Base-by-base conservation (phyloP, 73 alveolate species). In the Loxodes magnus region DNA sequence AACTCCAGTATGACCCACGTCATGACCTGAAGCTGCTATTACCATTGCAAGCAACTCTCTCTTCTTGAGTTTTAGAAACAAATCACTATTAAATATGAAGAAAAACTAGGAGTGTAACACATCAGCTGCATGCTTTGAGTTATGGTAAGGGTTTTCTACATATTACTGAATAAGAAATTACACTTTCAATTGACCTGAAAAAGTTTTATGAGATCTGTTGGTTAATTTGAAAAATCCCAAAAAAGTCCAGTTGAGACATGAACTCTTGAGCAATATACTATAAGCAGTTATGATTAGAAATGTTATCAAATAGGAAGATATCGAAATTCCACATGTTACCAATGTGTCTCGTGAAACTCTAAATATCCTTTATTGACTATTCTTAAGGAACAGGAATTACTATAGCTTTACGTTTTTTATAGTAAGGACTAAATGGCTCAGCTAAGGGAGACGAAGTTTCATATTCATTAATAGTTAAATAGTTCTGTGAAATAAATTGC, bases 71-170 rank as follows among this genome's bases (percentile, higher is more conserved):
- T n/a, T n/a, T n/a, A n/a, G n/a, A n/a, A n/a, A n/a, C n/a, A n/a
- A n/a, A 46, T 16, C 50, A 20, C 35, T 9, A 24, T 10, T 10
- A 9, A 5, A 10, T 25, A 46, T 7, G 39, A 21, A 46, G 27
- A 10, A 46, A 12, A 31, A 28, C 54, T 38, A 23, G 29, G 65
- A 72, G 56, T 79, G 80, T 51, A 78, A 53, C 24, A 79, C 85
- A 58, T 79, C 93, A 12, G 88, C 88, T 7, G 85, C 93, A 52
- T 79, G 93, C 35, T 51, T 38, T 17, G 54, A 49, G 26, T 53
- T 74, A 49, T 79, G 93, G 57, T 79, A 79, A 7, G 70, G 72
- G 29, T 71, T 71, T 6, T 20, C 14, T 12, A 22, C 16, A 22
- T 43, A 16, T 6, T 12, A 14, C 51, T 10, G n/a, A n/a, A n/a